Evolutionary conservation across 306 rosid genomes (phyloP), one percentile per base, ranked within the genome.

Genomic region (Begonia masoniana): DNA sequence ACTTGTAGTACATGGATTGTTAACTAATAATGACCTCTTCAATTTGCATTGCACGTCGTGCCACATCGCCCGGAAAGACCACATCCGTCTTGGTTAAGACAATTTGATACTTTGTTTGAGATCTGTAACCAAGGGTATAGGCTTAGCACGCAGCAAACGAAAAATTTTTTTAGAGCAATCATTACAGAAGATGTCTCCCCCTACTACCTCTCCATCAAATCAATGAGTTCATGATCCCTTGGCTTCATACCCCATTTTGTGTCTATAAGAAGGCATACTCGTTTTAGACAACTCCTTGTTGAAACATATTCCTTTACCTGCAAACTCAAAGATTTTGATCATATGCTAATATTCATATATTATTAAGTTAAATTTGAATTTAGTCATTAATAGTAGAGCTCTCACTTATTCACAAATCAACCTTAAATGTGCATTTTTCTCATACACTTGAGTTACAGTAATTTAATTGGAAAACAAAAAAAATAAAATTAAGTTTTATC

Each of bases 221-320:
- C 71, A 52, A 91, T 75, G 59, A 91, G 93, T 70, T 86, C 94
- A 42, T 31, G 79, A 68, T 86, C 99, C 77, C 94, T 83, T 31
- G 99, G 94, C 72, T 86, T 91, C 96, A 86, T 75, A 55, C 99
- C 95, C 88, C 99, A 86, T 76, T 91, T 83, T 61, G 99, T 83
- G 60, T 86, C 99, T 51, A 83, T 72, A 63, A 83, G 79, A 57
- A 91, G 83, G 70, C 99, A 91, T 41, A 91, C 99, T 66, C 72
- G 82, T 62, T 67, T 83, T 35, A 91, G 94, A 57, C 93, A 88
- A 70, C 68, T 84, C 72, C 93, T 77, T 5, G 88, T 81, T 51
- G 94, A 74, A 57, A 86, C 95, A 47, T 81, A 92, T 76, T 92
- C 99, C 76, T 86, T 92, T 13, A 92, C 99, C 99, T 86, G 48